Conservation (phyloP, 331 rosid genomes). For the Cucumis variabilis region DNA sequence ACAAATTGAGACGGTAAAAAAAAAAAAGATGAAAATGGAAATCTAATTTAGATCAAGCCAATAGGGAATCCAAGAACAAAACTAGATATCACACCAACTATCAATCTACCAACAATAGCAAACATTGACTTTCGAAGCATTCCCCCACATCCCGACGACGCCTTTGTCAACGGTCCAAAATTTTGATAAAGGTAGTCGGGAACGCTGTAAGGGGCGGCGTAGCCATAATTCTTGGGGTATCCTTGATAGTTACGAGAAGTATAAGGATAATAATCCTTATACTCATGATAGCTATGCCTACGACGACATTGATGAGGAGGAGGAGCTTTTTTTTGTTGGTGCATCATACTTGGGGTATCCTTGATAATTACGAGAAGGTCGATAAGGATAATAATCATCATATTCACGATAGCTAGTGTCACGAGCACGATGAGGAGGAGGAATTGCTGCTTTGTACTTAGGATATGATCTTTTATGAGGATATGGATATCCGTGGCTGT, state of each 20-base stretch:
- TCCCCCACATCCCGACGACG: too few relatives aligned
- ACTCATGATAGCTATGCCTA: too few relatives aligned
- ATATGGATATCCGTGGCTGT: slow-evolving; percentile 14
- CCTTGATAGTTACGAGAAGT: neutral
- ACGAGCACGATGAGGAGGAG: neutral
- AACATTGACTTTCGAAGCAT: too few relatives aligned
- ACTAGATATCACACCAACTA: neutral
- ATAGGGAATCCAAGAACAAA: neutral
- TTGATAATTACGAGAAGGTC: neutral
- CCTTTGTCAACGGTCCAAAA: too few relatives aligned
- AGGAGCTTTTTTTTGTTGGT: neutral
- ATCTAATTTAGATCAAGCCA: neutral
- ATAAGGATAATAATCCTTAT: neutral
- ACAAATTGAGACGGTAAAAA: too few relatives aligned
- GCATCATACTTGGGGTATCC: neutral
- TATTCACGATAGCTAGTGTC: neutral
- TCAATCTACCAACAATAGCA: too few relatives aligned
- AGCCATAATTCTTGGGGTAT: too few relatives aligned
- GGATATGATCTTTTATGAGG: slow-evolving; percentile 6
- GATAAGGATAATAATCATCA: neutral
- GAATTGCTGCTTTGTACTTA: neutral
- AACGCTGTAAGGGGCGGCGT: too few relatives aligned
- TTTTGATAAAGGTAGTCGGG: too few relatives aligned
- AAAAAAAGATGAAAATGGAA: too few relatives aligned
- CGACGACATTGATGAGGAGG: neutral